phyloP scores from a whole-genome alignment of 345 rosid genomes.

The Populus simonii region DNA sequence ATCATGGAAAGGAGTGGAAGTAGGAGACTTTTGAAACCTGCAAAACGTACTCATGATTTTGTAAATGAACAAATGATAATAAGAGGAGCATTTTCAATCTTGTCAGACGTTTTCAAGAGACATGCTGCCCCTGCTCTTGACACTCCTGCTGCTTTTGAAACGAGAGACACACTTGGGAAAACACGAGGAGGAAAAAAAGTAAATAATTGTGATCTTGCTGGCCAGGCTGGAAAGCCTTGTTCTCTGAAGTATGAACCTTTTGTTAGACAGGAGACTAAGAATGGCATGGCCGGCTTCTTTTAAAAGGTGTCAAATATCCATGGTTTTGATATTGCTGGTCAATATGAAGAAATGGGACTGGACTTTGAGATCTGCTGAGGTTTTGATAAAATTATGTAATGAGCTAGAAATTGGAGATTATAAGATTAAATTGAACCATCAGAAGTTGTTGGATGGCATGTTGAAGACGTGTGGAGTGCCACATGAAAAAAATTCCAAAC shows the following conservation, averaged over 20 bases:
- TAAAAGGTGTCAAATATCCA: constrained; percentile 84
- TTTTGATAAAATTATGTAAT: constrained; percentile 77
- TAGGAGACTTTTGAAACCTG: constrained; percentile 89
- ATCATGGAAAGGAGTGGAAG: constrained; percentile 85
- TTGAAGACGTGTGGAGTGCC: constrained; percentile 96
- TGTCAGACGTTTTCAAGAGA: constrained; percentile 73
- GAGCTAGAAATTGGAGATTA: constrained; percentile 79
- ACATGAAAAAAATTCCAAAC: constrained; percentile 80
- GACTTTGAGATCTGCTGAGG: constrained; percentile 75
- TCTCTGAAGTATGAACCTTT: constrained; percentile 94
- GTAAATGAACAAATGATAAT: constrained; percentile 81
- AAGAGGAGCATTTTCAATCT: constrained; percentile 76
- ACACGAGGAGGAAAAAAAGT: constrained; percentile 72
- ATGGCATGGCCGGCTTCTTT: constrained; percentile 74
- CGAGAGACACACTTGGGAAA: constrained; percentile 92
- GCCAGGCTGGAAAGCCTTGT: constrained; percentile 98
- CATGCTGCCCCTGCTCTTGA: constrained; percentile 92
- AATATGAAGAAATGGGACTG: constrained; percentile 84
- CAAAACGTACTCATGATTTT: constrained; percentile 94
- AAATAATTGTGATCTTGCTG: constrained; percentile 93
- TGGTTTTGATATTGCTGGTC: constrained; percentile 93
- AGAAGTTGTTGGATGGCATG: constrained; percentile 91
- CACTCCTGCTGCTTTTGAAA: constrained; percentile 96
- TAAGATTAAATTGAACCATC: constrained; percentile 86
- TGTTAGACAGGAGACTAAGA: constrained; percentile 89